Evolutionary conservation across 208 protist species (phyloP).

Genomic region (Trypanosoma congolense): DNA sequence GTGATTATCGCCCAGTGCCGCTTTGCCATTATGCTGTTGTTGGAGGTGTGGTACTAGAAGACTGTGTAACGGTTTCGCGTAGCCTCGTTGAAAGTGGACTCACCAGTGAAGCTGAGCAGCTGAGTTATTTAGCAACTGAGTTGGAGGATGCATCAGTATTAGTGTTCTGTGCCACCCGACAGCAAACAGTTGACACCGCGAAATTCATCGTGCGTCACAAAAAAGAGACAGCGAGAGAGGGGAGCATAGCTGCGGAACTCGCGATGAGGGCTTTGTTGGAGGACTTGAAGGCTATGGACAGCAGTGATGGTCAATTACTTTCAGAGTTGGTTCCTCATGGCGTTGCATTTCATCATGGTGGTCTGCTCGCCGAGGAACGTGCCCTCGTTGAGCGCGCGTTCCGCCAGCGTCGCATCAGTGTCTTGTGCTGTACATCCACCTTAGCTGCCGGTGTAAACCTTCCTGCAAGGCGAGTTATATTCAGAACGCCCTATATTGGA

Average conservation of each 20-base stretch:
- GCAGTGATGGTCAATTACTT: slow-evolving; percentile 35
- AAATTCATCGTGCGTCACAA: slow-evolving; percentile 40
- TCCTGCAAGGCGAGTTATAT: slow-evolving; percentile 85
- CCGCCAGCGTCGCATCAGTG: slow-evolving; percentile 51
- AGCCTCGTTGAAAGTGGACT: slow-evolving; percentile 28
- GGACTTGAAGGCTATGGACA: slow-evolving; percentile 36
- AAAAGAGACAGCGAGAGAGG: slow-evolving; percentile 11
- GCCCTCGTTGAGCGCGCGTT: slow-evolving; percentile 79
- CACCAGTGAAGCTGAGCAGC: slow-evolving; percentile 27
- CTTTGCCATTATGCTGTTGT: slow-evolving; percentile 69
- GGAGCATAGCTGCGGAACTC: background rate
- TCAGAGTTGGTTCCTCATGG: slow-evolving; percentile 57
- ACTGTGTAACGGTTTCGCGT: slow-evolving; percentile 36
- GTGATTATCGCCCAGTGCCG: slow-evolving; percentile 73
- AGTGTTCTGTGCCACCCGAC: slow-evolving; percentile 80
- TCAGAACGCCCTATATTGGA: slow-evolving; percentile 73
- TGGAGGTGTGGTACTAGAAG: slow-evolving; percentile 48
- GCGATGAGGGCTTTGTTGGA: slow-evolving; percentile 28
- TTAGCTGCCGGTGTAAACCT: slow-evolving; percentile 92
- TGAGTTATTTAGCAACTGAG: slow-evolving; percentile 68
- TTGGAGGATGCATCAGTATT: slow-evolving; percentile 56
- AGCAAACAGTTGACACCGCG: slow-evolving; percentile 75
- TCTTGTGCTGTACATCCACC: slow-evolving; percentile 91
- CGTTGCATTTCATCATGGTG: slow-evolving; percentile 89
- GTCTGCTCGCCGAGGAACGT: slow-evolving; percentile 78